These are phyloP conservation scores for Fusarium lyarnte DNA, from an alignment of 2,329 filamentous ascomycete genomes.

Conservation along the genomic window DNA sequence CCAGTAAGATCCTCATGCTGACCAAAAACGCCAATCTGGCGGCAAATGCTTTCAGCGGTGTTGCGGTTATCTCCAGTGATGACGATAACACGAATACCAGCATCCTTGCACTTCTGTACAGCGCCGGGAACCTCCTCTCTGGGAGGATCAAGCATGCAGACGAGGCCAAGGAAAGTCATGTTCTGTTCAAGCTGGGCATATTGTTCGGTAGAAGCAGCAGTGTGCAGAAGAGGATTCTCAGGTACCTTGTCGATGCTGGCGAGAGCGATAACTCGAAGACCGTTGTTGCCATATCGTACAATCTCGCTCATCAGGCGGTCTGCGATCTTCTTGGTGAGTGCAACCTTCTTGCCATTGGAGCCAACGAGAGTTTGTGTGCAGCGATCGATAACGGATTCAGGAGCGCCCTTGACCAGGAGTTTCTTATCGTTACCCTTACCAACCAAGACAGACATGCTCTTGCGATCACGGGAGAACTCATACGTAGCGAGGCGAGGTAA, in stretches of 20 bases:
- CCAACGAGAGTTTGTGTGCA: slow-evolving; percentile 86
- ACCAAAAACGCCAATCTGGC: slow-evolving; percentile 94
- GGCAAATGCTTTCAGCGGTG: slow-evolving; percentile 97
- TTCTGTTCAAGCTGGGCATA: slow-evolving; percentile 91
- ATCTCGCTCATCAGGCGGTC: slow-evolving; percentile 81
- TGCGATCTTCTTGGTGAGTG: slow-evolving; percentile 74
- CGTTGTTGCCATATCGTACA: slow-evolving; percentile 88
- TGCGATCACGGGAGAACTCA: slow-evolving; percentile 96
- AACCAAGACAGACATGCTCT: slow-evolving; percentile 98
- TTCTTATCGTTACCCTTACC: slow-evolving; percentile 75
- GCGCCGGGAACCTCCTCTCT: slow-evolving; percentile 89
- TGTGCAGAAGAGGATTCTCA: slow-evolving; percentile 73
- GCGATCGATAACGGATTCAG: slow-evolving; percentile 91
- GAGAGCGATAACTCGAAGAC: slow-evolving; percentile 93
- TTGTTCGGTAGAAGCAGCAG: slow-evolving; percentile 82
- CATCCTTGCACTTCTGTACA: slow-evolving; percentile 88
- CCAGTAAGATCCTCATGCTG: slow-evolving; percentile 82
- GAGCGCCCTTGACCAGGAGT: slow-evolving; percentile 94
- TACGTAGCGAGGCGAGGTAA: slow-evolving; percentile 84
- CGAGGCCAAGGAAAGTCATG: slow-evolving; percentile 92
- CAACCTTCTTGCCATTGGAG: slow-evolving; percentile 78
- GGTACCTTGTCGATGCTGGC: slow-evolving; percentile 83
- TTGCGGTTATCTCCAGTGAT: slow-evolving; percentile 99
- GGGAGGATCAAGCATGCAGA: slow-evolving; percentile 96
- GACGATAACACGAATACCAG: slow-evolving; percentile 95